These are phyloP conservation scores for Kazachstania africana DNA, from an alignment of 805 yeast genomes.

Conservation along the genomic window DNA sequence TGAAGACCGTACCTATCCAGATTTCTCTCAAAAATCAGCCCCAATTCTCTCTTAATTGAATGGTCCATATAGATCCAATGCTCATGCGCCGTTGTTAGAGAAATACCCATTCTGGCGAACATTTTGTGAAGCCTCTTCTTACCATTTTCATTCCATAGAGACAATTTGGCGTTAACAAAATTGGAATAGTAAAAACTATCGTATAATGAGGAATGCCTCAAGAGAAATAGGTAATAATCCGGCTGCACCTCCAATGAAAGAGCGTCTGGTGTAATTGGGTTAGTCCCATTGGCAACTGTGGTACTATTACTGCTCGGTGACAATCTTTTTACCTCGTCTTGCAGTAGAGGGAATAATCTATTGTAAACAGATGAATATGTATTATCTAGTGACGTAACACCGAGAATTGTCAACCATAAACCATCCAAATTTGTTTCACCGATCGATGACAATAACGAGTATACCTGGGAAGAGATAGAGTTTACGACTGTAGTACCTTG, in stretches of 20 bases:
- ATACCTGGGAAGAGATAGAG: constrained; percentile 68
- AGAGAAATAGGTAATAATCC: constrained; percentile 74
- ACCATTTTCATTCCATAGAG: constrained; percentile 88
- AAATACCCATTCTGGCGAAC: constrained; percentile 94
- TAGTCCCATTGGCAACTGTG: constrained; percentile 12
- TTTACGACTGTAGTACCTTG: constrained; percentile 72
- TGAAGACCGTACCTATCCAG: constrained; percentile 70
- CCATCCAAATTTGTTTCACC: constrained; percentile 65
- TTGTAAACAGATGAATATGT: constrained; percentile 67
- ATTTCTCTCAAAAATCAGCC: constrained; percentile 55
- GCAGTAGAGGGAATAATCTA: constrained; percentile 56
- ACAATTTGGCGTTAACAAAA: constrained; percentile 76
- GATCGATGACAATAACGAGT: constrained; percentile 64
- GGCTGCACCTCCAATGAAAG: constrained; percentile 53
- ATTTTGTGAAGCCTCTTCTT: constrained; percentile 73
- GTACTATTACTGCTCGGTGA: constrained; percentile 30
- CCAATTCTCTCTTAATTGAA: constrained; percentile 60
- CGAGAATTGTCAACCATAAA: constrained; percentile 83
- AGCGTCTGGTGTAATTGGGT: constrained; percentile 28
- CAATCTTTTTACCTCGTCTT: constrained; percentile 74
- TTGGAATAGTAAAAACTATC: constrained; percentile 87
- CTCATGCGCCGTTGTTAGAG: constrained; percentile 79
- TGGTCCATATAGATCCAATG: constrained; percentile 87
- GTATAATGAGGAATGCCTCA: constrained; percentile 89
- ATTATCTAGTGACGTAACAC: constrained; percentile 70